Conservation (phyloP, 306 rosid species). For the Corylus heterophylla region DNA sequence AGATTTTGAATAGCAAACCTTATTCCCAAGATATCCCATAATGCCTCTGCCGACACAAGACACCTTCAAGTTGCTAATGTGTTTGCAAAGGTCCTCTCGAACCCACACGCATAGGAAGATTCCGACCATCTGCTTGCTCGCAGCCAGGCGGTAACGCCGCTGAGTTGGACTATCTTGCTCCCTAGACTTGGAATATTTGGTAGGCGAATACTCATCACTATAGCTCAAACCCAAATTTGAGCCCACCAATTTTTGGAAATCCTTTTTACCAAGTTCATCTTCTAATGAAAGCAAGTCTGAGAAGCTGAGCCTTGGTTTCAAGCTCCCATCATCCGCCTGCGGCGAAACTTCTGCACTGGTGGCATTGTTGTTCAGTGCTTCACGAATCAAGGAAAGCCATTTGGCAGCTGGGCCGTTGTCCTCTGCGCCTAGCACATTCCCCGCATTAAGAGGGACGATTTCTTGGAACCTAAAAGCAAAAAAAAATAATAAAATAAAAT, state of each 20-base stretch:
- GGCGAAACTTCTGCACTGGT: not conserved
- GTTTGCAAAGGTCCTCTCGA: constrained; percentile 41
- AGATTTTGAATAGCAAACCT: constrained; percentile 43
- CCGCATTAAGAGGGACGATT: constrained; percentile 86
- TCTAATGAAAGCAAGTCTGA: constrained; percentile 47
- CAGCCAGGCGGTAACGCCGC: constrained; percentile 47
- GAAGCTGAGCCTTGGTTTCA: constrained; percentile 49
- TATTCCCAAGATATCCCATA: constrained; percentile 94
- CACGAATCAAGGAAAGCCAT: constrained; percentile 65
- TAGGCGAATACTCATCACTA: constrained; percentile 30
- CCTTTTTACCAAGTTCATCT: constrained; percentile 28
- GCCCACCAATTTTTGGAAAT: not conserved
- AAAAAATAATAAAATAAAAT: not conserved
- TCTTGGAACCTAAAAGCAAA: constrained; percentile 70
- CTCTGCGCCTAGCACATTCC: constrained; percentile 84
- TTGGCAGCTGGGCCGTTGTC: constrained; percentile 73
- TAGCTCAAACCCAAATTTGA: constrained; percentile 1
- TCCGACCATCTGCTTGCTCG: constrained; percentile 97
- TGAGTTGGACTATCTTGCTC: constrained; percentile 2
- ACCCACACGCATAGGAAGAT: constrained; percentile 83
- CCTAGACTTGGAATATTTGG: not conserved
- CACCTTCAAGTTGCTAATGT: constrained; percentile 51
- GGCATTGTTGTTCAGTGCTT: constrained; percentile 50
- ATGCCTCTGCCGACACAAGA: constrained; percentile 86
- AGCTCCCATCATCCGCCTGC: constrained; percentile 19